These are phyloP conservation scores for Auxenochlorella pyrenoidosa DNA, from an alignment of 139 green algal genomes.

Conservation along the genomic window DNA sequence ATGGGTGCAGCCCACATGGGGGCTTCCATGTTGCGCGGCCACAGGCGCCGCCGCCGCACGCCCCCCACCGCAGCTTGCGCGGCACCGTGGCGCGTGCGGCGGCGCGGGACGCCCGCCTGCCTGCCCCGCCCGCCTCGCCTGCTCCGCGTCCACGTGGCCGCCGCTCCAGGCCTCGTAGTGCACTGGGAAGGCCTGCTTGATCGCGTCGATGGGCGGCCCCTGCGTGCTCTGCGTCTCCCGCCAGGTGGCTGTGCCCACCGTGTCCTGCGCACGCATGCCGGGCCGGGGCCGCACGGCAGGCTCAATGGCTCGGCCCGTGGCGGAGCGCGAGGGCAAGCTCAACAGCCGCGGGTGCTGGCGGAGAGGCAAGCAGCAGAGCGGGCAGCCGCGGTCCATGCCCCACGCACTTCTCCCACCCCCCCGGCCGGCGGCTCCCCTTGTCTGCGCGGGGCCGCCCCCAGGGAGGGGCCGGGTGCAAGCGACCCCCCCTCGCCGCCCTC, in stretches of 20 bases:
- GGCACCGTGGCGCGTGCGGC: not conserved
- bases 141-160: not conserved
- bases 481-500: too few species aligned
- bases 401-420: too few species aligned
- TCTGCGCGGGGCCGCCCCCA: too few species aligned
- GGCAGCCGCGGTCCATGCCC: too few species aligned
- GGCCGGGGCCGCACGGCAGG: not conserved
- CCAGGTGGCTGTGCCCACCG: not conserved
- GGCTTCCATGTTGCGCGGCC: too few species aligned
- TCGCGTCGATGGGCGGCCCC: not conserved
- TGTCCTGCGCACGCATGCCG: not conserved
- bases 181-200: not conserved
- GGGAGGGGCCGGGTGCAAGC: too few species aligned
- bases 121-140: not conserved
- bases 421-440: too few species aligned
- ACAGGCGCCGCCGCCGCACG: not conserved
- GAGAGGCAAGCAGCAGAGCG: too few species aligned
- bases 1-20: too few species aligned
- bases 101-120: not conserved
- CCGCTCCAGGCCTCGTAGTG: conserved; percentile 29
- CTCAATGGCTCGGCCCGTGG: not conserved
- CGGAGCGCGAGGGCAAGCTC: too few species aligned
- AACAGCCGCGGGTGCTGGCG: too few species aligned
- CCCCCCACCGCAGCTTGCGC: not conserved
- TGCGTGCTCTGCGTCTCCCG: conserved; percentile 9